Percentiles rank a stretch among this genome's conserved stretches.
Evolutionary conservation across 2,329 filamentous ascomycete species (phyloP).

Genomic region (Parastagonospora nodorum): DNA sequence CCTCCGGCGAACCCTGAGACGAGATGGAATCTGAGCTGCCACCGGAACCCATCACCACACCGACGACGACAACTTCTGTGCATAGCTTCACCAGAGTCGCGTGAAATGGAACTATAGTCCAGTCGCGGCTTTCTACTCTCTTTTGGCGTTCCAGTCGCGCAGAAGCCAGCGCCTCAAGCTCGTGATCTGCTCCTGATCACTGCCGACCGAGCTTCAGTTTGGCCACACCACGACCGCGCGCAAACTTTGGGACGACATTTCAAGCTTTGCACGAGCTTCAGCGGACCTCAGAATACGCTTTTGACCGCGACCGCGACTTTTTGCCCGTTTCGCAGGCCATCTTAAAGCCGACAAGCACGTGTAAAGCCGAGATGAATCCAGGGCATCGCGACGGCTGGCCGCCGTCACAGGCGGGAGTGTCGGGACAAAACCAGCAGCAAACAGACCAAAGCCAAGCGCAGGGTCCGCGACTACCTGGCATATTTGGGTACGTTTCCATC

Average conservation of each 20-base stretch:
- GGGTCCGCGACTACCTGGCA: slow-evolving; percentile 38
- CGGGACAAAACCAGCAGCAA: slow-evolving; percentile 52
- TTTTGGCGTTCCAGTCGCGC: slow-evolving; percentile 18
- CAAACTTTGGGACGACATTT: slow-evolving; percentile 7
- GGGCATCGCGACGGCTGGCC: slow-evolving; percentile 49
- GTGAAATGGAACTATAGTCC: slow-evolving; percentile 20
- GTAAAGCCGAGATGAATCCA: slow-evolving; percentile 48
- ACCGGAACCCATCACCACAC: slow-evolving; percentile 19
- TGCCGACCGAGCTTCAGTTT: slow-evolving; percentile 20
- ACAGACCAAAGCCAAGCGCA: slow-evolving; percentile 42
- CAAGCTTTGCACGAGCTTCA: slow-evolving; percentile 30
- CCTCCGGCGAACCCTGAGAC: slow-evolving; percentile 5
- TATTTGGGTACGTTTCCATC: slow-evolving; percentile 41
- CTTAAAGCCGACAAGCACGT: slow-evolving; percentile 35
- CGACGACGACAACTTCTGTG: slow-evolving; percentile 4
- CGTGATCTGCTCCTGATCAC: slow-evolving; percentile 30
- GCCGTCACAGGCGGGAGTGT: slow-evolving; percentile 51
- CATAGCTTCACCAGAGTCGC: slow-evolving; percentile 20
- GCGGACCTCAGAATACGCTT: slow-evolving; percentile 8
- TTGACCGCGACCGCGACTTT: slow-evolving; percentile 21
- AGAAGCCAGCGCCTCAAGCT: slow-evolving; percentile 25
- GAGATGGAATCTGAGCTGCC: slow-evolving; percentile 18
- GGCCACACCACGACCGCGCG: slow-evolving; percentile 11
- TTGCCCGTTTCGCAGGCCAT: slow-evolving; percentile 13
- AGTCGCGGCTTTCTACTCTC: slow-evolving; percentile 11